Evolutionary conservation across 208 protist species (phyloP), one percentile per base, ranked within the genome.

Genomic region (Leishmania tarentolae): DNA sequence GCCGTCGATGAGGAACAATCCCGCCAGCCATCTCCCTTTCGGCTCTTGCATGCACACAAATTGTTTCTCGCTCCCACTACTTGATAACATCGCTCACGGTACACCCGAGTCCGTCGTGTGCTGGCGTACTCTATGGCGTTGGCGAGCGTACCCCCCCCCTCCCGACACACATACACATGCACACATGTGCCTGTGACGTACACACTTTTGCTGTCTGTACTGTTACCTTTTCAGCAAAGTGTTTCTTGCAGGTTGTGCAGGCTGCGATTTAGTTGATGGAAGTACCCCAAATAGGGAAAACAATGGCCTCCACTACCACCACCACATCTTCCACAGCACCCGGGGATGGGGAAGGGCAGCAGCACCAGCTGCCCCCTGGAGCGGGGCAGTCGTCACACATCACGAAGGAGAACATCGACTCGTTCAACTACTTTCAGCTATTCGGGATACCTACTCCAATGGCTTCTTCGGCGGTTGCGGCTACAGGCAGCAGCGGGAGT

Each of bases 341-440:
- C 21, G 13, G 21, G 50, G 7, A 50, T n/a, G 69, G 13, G 9
- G 72, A 44, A 19, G 53, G 0, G 8, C 73, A 44, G 52, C 46
- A 35, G 65, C 66, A 28, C 53, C 78, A 28, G 19, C 24, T 5
- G 31, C 47, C 19, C 53, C 8, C 28, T 53, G 59, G 5, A 56
- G 24, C 57, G 3, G 46, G 40, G 52, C 61, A 50, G 76, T 74
- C 71, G 0, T 24, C 76, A 19, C 84, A 82, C 72, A 83, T 93
- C 63, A 93, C 87, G 1, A 95, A 91, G 59, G 86, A 96, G 7
- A 95, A 85, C 71, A 89, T 96, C 35, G 56, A 71, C 0, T 3
- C 37, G 11, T 82, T 93, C 42, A 88, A 79, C 66, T 95, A 88
- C 83, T 97, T 94, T 68, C 78, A 94, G 63, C 84, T 95, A 28